Base-by-base conservation (phyloP, 805 yeast species). In the Candida broadrunensis region DNA sequence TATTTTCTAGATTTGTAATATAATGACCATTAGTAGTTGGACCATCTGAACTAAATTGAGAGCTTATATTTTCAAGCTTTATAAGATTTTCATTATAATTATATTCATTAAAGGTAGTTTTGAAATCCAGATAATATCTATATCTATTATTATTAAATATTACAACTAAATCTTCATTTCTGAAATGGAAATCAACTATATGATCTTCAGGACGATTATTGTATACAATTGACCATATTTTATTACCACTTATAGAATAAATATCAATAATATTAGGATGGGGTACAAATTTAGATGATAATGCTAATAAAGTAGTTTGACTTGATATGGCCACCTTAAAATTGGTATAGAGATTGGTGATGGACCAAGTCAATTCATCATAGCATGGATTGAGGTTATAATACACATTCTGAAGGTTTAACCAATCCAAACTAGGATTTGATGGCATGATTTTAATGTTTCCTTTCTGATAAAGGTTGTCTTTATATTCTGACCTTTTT, bases 341-440 rank as follows among this genome's bases (percentile, higher is more conserved):
- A 40, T 77, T 71, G 13, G 55, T 37, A 38, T 56, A 49, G 11
- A 67, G 48, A 37, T 65, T 63, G 14, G 67, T 65, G 14, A 66
- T 54, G 14, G 70, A 60, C 85, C 85, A 81, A 39, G 71, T 61
- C 50, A 80, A 55, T 1, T 65, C 39, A 4, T 67, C 72, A 52
- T 77, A 82, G 41, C 85, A 81, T 15, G 78, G 73, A 40, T 82
- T 61, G 14, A 74, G 70, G 41, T 85, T 68, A 50, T 88, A 89
- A 57, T 77, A 87, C 8, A 79, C 83, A 58, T 80, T 79, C 39
- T 78, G 81, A 15, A 89, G 72, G 47, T 83, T 75, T 58, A 88
- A 96, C 97, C 97, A 89, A 33, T 74, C 75, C 45, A 72, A 55
- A 48, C 75, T 68, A 11, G 78, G 79, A 49, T 60, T 67, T 2